These are phyloP conservation scores for Aspergillus brunneoviolaceus DNA, from an alignment of 2,329 filamentous ascomycete genomes.

Conservation along the genomic window DNA sequence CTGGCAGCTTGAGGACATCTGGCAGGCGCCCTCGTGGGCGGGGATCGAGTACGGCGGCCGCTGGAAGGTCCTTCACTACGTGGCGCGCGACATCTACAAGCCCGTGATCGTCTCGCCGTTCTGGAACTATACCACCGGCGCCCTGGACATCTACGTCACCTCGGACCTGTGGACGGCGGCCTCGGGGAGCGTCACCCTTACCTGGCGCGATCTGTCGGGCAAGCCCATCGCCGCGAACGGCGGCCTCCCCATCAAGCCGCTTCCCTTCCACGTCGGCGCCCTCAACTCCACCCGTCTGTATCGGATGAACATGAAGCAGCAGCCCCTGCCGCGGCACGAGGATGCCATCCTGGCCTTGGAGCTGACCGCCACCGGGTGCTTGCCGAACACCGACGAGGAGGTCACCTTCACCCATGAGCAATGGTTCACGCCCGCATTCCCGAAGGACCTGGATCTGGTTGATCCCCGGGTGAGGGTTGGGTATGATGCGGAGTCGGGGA, in stretches of 20 bases:
- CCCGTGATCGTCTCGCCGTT: conserved; percentile 60
- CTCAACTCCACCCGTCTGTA: conserved; percentile 55
- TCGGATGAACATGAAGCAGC: conserved; percentile 37
- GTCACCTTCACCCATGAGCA: conserved; percentile 51
- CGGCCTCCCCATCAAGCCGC: conserved; percentile 28
- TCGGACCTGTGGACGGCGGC: conserved; percentile 58
- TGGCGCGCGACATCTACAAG: conserved; percentile 58
- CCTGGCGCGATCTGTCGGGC: conserved; percentile 55
- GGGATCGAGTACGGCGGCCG: conserved; percentile 62
- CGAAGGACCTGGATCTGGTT: conserved; percentile 47
- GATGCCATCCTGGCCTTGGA: conserved; percentile 48
- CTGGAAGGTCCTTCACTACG: conserved; percentile 63
- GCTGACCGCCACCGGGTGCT: conserved; percentile 45
- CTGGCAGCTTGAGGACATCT: conserved; percentile 66
- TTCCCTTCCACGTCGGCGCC: conserved; percentile 48
- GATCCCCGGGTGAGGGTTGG: conserved; percentile 50
- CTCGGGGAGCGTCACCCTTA: conserved; percentile 48
- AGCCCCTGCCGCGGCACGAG: conserved; percentile 33
- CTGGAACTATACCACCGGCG: conserved; percentile 52
- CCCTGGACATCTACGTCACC: conserved; percentile 56
- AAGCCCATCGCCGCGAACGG: conserved; percentile 40
- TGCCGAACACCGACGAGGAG: conserved; percentile 45
- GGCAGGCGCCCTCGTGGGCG: conserved; percentile 65
- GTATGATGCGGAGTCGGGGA: conserved; percentile 29
- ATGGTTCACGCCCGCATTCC: conserved; percentile 50